These are phyloP conservation scores for Agaricus sinodeliciosus DNA, from an alignment of 768 basidiomycete genomes.

Conservation along the genomic window DNA sequence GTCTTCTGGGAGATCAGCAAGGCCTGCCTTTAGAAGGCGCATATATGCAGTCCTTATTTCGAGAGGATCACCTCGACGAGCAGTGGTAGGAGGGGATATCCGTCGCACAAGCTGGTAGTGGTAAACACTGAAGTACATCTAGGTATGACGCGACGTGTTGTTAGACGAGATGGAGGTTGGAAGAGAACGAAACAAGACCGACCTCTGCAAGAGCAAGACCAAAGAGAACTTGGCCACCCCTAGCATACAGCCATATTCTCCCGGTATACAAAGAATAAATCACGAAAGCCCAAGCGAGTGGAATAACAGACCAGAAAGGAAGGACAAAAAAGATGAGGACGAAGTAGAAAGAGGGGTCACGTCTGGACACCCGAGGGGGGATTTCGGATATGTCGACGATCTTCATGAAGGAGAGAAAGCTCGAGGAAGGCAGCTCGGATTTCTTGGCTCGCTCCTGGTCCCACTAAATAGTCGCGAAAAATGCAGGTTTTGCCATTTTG, in stretches of 20 bases:
- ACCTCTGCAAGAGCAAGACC: conserved; percentile 57
- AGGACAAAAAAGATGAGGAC: conserved; percentile 49
- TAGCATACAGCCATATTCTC: conserved; percentile 33
- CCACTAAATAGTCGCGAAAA: too few relatives aligned
- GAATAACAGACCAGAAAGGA: conserved; percentile 59
- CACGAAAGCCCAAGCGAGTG: conserved; percentile 61
- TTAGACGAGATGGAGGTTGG: neutral
- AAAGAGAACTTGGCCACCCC: conserved; percentile 33
- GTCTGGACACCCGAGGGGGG: conserved; percentile 28
- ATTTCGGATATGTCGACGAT: conserved; percentile 25
- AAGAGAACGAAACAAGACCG: conserved; percentile 9
- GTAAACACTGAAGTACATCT: conserved; percentile 70
- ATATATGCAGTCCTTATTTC: conserved; percentile 55
- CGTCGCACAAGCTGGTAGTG: conserved; percentile 43
- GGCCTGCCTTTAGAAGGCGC: conserved; percentile 61
- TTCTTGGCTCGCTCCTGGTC: neutral
- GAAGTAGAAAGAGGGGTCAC: conserved; percentile 48
- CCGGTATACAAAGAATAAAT: conserved; percentile 41
- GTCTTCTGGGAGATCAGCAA: conserved; percentile 46
- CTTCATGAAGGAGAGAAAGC: conserved; percentile 15
- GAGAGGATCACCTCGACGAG: conserved; percentile 35
- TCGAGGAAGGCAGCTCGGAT: neutral
- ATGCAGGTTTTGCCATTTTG: neutral
- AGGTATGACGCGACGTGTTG: conserved; percentile 3
- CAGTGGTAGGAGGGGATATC: conserved; percentile 41